Conservation (phyloP, 192 early-diverging fungal genomes). For the Podila epigama region DNA sequence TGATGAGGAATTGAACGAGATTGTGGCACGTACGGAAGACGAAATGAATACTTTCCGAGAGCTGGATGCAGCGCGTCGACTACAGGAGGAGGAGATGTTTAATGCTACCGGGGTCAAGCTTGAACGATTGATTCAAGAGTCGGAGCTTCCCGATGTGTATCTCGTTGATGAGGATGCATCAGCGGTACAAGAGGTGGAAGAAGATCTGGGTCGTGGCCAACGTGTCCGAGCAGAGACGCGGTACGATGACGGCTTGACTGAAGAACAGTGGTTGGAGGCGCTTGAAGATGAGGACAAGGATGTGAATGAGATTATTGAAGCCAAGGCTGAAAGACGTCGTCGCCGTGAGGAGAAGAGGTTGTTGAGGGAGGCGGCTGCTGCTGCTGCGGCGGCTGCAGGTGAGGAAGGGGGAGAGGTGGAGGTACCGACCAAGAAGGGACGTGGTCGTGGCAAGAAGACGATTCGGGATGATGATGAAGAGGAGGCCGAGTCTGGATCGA, state of each 20-base stretch:
- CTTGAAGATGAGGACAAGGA: constrained; percentile 72
- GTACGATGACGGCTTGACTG: constrained; percentile 93
- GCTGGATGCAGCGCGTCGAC: constrained; percentile 79
- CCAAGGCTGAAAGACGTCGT: constrained; percentile 54
- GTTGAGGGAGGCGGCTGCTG: constrained; percentile 15
- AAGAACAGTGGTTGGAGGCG: constrained; percentile 91
- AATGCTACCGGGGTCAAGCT: constrained; percentile 59
- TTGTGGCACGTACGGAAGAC: constrained; percentile 86
- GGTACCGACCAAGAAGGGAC: constrained; percentile 50
- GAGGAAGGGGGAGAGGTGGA: constrained; percentile 23
- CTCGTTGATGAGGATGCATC: constrained; percentile 65
- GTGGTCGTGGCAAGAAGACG: constrained; percentile 51
- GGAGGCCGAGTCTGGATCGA: constrained; percentile 5
- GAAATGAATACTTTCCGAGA: constrained; percentile 77
- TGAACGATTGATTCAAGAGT: constrained; percentile 84
- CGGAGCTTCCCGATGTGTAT: constrained; percentile 87
- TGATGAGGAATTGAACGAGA: constrained; percentile 93
- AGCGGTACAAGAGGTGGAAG: constrained; percentile 56
- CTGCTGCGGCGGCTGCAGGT: neutral
- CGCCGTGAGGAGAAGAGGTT: constrained; percentile 44
- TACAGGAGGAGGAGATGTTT: constrained; percentile 46
- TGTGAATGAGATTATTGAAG: constrained; percentile 63
- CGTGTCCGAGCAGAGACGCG: constrained; percentile 76
- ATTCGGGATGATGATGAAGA: constrained; percentile 39
- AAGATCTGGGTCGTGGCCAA: constrained; percentile 73